Percentiles rank a stretch among this genome's conserved stretches.
These are phyloP conservation scores for Cladosporium colombiae DNA, from an alignment of 2,329 filamentous ascomycete species.

Conservation along the genomic window DNA sequence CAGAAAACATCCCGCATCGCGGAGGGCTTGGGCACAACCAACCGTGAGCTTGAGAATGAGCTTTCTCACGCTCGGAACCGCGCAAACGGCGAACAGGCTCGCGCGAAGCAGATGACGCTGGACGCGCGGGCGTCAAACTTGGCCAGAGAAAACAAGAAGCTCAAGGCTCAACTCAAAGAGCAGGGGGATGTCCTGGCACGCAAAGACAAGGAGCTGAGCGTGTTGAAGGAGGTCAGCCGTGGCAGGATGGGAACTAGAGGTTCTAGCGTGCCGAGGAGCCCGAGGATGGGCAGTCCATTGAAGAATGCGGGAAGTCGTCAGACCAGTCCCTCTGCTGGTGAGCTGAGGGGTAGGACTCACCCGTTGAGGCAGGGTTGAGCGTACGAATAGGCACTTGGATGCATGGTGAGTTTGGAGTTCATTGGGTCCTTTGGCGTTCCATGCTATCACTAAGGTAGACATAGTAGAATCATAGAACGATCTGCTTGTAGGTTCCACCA, in stretches of 20 bases:
- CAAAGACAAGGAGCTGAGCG: constrained; percentile 39
- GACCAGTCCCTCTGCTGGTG: constrained; percentile 34
- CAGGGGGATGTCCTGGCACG: constrained; percentile 33
- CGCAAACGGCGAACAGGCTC: constrained; percentile 33
- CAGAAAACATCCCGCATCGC: constrained; percentile 58
- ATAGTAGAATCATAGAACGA: constrained; percentile 3
- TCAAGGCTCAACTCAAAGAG: constrained; percentile 32
- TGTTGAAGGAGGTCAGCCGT: constrained; percentile 36
- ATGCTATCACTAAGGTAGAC: not conserved
- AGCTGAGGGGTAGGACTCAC: constrained; percentile 23
- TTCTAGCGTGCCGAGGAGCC: constrained; percentile 40
- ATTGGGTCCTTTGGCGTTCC: not conserved
- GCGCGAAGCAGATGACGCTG: constrained; percentile 29
- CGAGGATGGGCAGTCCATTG: constrained; percentile 36
- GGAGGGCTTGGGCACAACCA: constrained; percentile 50
- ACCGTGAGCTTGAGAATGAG: constrained; percentile 47
- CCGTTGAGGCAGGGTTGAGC: constrained; percentile 15
- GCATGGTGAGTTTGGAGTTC: not conserved
- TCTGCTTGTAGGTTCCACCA: not conserved
- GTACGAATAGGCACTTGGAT: not conserved
- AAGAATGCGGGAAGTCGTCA: constrained; percentile 33
- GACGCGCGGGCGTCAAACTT: constrained; percentile 28
- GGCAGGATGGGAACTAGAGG: constrained; percentile 40
- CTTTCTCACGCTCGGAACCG: constrained; percentile 29
- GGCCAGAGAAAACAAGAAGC: constrained; percentile 30